phyloP scores from a whole-genome alignment of 306 rosid genomes.

The Lathyrus oleraceus region DNA sequence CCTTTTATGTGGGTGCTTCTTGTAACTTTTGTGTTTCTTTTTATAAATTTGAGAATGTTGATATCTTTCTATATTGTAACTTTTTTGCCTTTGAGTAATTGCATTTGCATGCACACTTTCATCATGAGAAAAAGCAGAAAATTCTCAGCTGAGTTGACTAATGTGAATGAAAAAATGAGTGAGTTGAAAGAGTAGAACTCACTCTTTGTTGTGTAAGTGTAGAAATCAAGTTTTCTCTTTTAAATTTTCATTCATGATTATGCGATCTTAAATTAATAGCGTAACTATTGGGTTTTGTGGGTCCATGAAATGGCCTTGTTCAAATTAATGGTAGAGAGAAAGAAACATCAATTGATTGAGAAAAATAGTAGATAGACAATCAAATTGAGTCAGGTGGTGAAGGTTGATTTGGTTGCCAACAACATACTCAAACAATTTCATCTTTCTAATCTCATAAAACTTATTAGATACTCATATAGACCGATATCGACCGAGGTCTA shows the following conservation, averaged over 20 bases:
- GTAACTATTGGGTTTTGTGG: constrained; percentile 42
- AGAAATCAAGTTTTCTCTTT: constrained; percentile 32
- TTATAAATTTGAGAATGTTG: background rate
- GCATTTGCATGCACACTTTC: constrained; percentile 20
- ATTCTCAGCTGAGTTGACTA: constrained; percentile 21
- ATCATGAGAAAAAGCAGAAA: background rate
- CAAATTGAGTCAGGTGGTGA: constrained; percentile 27
- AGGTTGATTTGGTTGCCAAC: constrained; percentile 29
- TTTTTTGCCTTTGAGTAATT: background rate
- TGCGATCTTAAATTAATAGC: constrained; percentile 36
- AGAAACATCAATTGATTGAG: constrained; percentile 26
- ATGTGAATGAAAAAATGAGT: background rate
- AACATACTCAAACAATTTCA: constrained; percentile 14
- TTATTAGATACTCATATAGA: background rate
- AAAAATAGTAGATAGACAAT: constrained; percentile 17
- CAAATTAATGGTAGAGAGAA: background rate
- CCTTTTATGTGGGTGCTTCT: constrained; percentile 26
- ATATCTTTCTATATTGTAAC: background rate
- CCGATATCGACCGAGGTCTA: no score
- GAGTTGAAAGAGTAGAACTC: constrained; percentile 20
- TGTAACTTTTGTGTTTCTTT: constrained; percentile 17
- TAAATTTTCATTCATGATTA: background rate
- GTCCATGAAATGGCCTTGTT: constrained; percentile 33
- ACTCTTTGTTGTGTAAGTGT: constrained; percentile 30
- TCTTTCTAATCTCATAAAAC: background rate